These are phyloP conservation scores for Candolleomyces efflorescens DNA, from an alignment of 768 basidiomycete genomes.

Conservation along the genomic window DNA sequence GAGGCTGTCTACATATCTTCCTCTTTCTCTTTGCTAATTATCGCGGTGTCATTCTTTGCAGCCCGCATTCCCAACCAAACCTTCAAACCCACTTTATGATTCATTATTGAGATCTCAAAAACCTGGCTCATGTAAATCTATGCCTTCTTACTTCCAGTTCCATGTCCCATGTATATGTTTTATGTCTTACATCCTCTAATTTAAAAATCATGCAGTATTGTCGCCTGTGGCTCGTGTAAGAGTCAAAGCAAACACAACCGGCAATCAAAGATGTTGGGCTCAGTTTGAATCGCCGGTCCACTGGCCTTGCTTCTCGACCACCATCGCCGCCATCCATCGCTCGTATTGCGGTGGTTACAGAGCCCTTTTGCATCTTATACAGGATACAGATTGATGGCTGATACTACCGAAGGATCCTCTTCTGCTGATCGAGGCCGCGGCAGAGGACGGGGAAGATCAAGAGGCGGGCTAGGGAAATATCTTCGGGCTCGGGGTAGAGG, in stretches of 20 bases:
- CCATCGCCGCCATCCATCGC: neutral
- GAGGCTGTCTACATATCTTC: too few relatives aligned
- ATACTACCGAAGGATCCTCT: neutral
- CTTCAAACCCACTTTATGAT: neutral
- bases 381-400: neutral
- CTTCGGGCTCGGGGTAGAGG: slow-evolving; percentile 68
- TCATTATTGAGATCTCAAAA: neutral
- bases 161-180: too few relatives aligned
- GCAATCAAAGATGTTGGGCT: too few relatives aligned
- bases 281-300: too few relatives aligned
- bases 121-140: neutral
- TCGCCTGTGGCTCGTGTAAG: too few relatives aligned
- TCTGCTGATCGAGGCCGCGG: slow-evolving; percentile 28
- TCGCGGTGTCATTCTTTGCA: neutral
- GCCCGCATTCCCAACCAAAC: neutral
- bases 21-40: too few relatives aligned
- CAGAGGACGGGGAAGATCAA: slow-evolving; percentile 50
- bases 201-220: too few relatives aligned
- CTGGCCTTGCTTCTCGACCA: neutral
- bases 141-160: neutral
- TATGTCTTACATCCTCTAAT: too few relatives aligned
- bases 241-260: too few relatives aligned
- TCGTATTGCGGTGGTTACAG: too few relatives aligned
- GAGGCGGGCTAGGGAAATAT: slow-evolving; percentile 72
- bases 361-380: neutral